phyloP scores from a whole-genome alignment of 805 yeast species.

The Yamadazyma kitorensis region DNA sequence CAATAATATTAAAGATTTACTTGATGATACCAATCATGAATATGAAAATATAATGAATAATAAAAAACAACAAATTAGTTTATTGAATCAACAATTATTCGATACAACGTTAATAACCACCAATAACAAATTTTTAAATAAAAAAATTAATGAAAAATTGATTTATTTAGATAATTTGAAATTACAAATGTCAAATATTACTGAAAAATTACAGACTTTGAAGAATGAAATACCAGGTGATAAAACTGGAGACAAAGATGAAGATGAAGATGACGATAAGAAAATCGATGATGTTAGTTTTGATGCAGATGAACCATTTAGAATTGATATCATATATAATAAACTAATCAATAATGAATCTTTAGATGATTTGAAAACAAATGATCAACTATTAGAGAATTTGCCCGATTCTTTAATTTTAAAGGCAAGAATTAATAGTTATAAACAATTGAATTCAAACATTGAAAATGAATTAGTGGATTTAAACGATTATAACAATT shows the following conservation, averaged over 20 bases:
- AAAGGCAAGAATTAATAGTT: conserved; percentile 79
- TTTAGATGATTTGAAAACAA: conserved; percentile 20
- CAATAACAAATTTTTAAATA: conserved; percentile 36
- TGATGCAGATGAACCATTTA: conserved; percentile 92
- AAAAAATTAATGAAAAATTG: conserved; percentile 35
- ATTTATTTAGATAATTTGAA: conserved; percentile 49
- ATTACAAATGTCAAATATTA: conserved; percentile 40
- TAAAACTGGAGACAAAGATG: conserved; percentile 27
- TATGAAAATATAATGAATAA: conserved; percentile 35
- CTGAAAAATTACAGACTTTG: conserved; percentile 31
- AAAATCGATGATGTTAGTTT: conserved; percentile 61
- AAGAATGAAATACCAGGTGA: conserved; percentile 34
- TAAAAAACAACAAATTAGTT: conserved; percentile 34
- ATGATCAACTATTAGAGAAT: conserved; percentile 23
- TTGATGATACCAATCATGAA: conserved; percentile 35
- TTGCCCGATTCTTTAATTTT: conserved; percentile 51
- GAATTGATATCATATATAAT: conserved; percentile 58
- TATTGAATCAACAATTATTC: conserved; percentile 33
- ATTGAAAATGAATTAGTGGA: conserved; percentile 51
- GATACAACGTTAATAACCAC: conserved; percentile 43
- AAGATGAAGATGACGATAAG: conserved; percentile 41
- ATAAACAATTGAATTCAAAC: conserved; percentile 61
- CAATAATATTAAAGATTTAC: conserved; percentile 37
- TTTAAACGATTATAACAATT: conserved; percentile 44
- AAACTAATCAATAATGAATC: conserved; percentile 36